phyloP scores from a whole-genome alignment of 345 rosid genomes.

The Rhizophora apiculata region DNA sequence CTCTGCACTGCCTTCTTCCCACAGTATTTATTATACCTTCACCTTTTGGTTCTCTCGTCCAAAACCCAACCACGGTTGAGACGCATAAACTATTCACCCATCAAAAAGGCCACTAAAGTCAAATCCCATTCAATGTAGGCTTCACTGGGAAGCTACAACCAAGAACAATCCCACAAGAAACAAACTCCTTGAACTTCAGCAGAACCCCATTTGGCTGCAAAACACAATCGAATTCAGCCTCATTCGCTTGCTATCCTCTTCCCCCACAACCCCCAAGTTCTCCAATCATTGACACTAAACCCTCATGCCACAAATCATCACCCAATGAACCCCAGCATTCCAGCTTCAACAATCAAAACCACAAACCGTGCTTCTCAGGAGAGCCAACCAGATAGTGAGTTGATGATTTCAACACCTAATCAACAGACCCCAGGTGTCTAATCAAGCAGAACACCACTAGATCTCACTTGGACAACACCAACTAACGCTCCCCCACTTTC shows the following conservation, averaged over 20 bases:
- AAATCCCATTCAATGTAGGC: constrained; percentile 6
- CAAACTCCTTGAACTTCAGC: constrained; percentile 28
- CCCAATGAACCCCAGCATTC: constrained; percentile 33
- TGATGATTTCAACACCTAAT: constrained; percentile 3
- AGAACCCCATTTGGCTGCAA: constrained; percentile 57
- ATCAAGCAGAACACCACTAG: constrained; percentile 16
- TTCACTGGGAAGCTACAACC: constrained; percentile 3
- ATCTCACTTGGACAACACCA: constrained; percentile 25
- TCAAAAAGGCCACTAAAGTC: not conserved
- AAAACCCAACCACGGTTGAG: not conserved
- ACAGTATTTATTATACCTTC: constrained; percentile 15
- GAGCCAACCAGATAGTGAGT: not conserved
- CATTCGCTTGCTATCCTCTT: constrained; percentile 39
- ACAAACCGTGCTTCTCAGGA: not conserved
- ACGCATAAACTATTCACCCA: not conserved
- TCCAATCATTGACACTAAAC: constrained; percentile 12
- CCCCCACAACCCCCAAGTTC: constrained; percentile 24
- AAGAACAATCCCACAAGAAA: not conserved
- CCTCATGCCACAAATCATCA: constrained; percentile 23
- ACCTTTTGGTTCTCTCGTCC: not conserved
- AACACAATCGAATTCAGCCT: constrained; percentile 46
- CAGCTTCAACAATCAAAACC: constrained; percentile 15
- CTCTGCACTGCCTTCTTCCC: not conserved
- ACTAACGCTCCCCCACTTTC: constrained; percentile 2
- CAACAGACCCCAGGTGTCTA: constrained; percentile 22